A percentile compares a stretch with the other conserved stretches of the same genome.
phyloP scores from a whole-genome alignment of 129 eudicot genomes.

The Pulicaria dysenterica region DNA sequence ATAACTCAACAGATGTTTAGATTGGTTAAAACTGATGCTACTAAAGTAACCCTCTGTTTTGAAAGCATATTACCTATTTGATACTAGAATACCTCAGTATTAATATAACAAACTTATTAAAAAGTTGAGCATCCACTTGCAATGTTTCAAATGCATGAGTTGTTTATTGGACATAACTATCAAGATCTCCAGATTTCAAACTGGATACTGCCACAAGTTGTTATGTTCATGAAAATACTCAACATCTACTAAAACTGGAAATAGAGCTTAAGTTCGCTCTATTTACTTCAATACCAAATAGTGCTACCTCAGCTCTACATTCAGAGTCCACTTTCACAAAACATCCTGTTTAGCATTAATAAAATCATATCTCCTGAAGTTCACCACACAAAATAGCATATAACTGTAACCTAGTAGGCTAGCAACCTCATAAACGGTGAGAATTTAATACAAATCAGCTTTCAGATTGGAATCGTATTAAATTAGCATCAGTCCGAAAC shows the following conservation, averaged over 20 bases:
- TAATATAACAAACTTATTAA: neutral
- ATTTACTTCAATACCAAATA: too few relatives aligned
- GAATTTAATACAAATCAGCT: neutral
- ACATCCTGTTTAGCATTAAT: neutral
- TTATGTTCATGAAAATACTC: neutral
- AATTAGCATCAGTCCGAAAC: neutral
- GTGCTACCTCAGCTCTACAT: too few relatives aligned
- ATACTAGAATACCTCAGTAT: too few relatives aligned
- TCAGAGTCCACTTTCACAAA: too few relatives aligned
- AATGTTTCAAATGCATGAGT: neutral
- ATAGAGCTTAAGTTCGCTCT: too few relatives aligned
- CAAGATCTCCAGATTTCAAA: conserved; percentile 4
- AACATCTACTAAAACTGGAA: too few relatives aligned
- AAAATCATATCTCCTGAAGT: conserved; percentile 2
- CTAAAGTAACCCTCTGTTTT: neutral
- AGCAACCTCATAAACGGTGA: neutral
- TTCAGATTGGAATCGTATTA: conserved; percentile 1
- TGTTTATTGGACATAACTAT: neutral
- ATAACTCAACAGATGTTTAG: conserved; percentile 1
- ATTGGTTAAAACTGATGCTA: neutral
- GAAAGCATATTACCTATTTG: conserved; percentile 5
- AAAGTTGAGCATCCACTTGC: neutral
- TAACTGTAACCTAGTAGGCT: neutral
- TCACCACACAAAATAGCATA: neutral
- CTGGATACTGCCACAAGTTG: neutral